These are phyloP conservation scores for Hygrophila difformis DNA, from an alignment of 257 asterid species.

Conservation along the genomic window DNA sequence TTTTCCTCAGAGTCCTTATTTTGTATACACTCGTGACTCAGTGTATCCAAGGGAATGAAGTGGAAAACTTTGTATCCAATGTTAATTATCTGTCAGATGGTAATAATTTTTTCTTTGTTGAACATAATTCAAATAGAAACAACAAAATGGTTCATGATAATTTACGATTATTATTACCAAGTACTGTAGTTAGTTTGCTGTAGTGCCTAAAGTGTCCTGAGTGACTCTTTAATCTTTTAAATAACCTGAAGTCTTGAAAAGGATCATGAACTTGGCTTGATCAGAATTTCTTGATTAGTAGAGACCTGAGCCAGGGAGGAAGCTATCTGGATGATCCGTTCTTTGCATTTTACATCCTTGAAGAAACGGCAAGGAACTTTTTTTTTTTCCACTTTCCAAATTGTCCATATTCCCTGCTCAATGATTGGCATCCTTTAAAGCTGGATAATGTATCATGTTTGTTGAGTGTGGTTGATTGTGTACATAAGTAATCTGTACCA, in stretches of 20 bases:
- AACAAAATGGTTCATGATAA: too few relatives aligned
- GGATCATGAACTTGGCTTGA: not conserved
- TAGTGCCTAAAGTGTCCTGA: not conserved
- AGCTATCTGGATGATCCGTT: not conserved
- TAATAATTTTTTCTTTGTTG: too few relatives aligned
- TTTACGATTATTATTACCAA: too few relatives aligned
- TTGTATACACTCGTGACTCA: too few relatives aligned
- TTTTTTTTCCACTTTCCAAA: too few relatives aligned
- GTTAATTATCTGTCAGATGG: not conserved
- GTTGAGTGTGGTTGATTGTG: too few relatives aligned
- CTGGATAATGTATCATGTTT: too few relatives aligned
- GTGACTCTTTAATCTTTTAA: not conserved
- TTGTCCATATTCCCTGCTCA: too few relatives aligned
- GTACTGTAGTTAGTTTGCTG: not conserved
- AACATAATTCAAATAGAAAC: too few relatives aligned
- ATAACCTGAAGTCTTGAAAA: slow-evolving; percentile 1
- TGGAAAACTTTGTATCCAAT: not conserved
- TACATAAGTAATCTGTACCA: too few relatives aligned
- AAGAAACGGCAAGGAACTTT: not conserved
- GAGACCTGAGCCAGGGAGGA: not conserved
- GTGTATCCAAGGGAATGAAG: not conserved
- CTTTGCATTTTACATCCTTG: not conserved
- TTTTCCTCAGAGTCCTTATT: too few relatives aligned
- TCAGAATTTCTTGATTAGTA: not conserved
- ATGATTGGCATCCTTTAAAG: too few relatives aligned